Evolutionary conservation across 441 rosid genomes (phyloP), one percentile per base, ranked within the genome.

Genomic region (Corymbia citriodora): DNA sequence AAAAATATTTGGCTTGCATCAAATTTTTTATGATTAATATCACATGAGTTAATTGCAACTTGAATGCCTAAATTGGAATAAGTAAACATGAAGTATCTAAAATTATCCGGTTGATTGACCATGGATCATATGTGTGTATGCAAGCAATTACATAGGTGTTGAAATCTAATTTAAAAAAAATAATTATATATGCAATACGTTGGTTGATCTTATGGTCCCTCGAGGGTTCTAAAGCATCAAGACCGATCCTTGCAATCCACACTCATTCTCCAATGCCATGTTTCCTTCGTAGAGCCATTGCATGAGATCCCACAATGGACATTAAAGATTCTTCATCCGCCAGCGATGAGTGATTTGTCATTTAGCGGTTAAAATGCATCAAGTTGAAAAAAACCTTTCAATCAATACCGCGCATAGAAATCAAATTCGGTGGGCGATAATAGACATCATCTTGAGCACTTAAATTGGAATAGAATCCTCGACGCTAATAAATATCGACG

Each of bases 1-100:
- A 15, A 27, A 63, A 4, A 29, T 63, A 59, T 59, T 25, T 4
- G 16, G 7, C 79, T 36, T 11, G 0, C 11, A 2, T 5, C 40
- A 4, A 31, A 6, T 68, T 10, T 16, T 31, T 10, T 31, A 36
- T 16, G 7, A 8, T 31, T 0, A 17, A 68, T 33, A 18, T 2
- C 2, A 31, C 2, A 31, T 3, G 0, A n/a, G 2, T n/a, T 5
- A 14, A 2, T 3, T 10, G 2, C 2, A 0, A 17, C 0, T 0
- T 2, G 1, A 17, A 1, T 31, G 23, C 2, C 7, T 4, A 17
- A 17, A 10, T 31, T 68, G 17, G 12, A 31, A 31, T 8, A 4
- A 5, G 3, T 9, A 65, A 14, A n/a, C 14, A 65, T n/a, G 36
- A 65, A 65, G 6, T 17, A 65, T n/a, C 19, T 15, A 65, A 65